Base-by-base conservation (phyloP, 768 basidiomycete genomes). In the Leccinum boreale region DNA sequence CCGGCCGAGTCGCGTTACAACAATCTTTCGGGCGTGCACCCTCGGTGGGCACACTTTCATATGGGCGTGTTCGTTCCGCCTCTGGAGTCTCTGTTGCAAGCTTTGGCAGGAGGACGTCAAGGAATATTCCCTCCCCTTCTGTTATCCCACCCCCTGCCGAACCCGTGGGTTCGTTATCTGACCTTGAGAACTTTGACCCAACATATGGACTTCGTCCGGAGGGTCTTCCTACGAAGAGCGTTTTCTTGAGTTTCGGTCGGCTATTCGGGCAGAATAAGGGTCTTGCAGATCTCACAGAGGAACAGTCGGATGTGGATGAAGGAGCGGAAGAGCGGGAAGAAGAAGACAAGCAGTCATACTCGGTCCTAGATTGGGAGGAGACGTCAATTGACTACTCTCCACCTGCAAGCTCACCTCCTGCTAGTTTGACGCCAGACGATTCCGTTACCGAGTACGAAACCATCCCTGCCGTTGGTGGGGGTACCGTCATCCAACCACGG, bases 191-290 rank as follows among this genome's bases (percentile, higher is more conserved):
- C 59, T 97, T 91, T 71, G 96, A 98, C 66, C 96, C 94, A 1
- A 98, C 96, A 0, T 98, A 99, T 67, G 96, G 96, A 15, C 77
- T 98, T 12, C 87, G 96, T 24, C 93, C 94, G 0, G 95, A 98
- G 67, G 90, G 92, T 2, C 77, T 96, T 2, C 94, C 94, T 0
- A 81, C 82, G 1, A 95, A 93, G 74, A 88, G 87, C 58, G 82
- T 86, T 4, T 97, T 95, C 71, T 79, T 81, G 47, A 82, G 82
- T 7, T 94, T 97, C 62, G 85, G 88, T 21, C 84, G 81, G 39
- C 75, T 95, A 9, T 95, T 90, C 60, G 74, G 75, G 8, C 81
- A 81, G 4, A 84, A 82, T 60, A 86, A 82, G 62, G 86, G 87
- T 29, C 81, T 94, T 5, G 90, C 86, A 8, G 90, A 91, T 66